These are phyloP conservation scores for Cornus controversa DNA, from an alignment of 148 eudicot genomes.

Conservation along the genomic window DNA sequence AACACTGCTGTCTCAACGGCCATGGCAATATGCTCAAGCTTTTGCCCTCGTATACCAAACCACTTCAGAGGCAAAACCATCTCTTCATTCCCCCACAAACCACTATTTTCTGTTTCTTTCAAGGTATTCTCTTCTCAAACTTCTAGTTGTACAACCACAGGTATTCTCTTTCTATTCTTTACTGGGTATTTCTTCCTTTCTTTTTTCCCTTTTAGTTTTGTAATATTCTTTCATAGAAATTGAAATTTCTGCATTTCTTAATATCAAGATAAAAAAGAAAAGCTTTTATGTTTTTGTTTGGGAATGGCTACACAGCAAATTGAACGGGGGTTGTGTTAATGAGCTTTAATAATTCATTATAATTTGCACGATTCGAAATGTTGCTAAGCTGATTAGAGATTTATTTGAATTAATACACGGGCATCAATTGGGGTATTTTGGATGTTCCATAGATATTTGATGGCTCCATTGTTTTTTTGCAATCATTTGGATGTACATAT, in stretches of 20 bases:
- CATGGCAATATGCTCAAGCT: constrained; percentile 43
- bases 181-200: no score
- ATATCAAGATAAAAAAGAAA: no score
- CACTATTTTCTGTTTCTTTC: constrained; percentile 33
- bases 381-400: background rate
- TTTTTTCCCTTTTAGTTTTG: background rate
- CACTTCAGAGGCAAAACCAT: constrained; percentile 46
- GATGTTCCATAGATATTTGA: background rate
- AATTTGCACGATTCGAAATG: background rate
- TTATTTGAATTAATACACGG: background rate
- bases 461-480: background rate
- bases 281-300: no score
- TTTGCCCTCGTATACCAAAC: constrained; percentile 32
- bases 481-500: background rate
- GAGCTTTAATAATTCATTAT: background rate
- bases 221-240: background rate
- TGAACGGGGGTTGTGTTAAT: no score
- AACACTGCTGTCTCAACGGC: constrained; percentile 14
- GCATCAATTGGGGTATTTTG: background rate
- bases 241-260: background rate
- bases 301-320: no score
- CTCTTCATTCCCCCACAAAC: constrained; percentile 29
- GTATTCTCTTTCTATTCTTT: constrained; percentile 16
- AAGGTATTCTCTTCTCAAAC: constrained; percentile 46
- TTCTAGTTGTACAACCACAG: constrained; percentile 40